Conservation (phyloP, 129 eudicot genomes). For the Flaveria linearis region DNA sequence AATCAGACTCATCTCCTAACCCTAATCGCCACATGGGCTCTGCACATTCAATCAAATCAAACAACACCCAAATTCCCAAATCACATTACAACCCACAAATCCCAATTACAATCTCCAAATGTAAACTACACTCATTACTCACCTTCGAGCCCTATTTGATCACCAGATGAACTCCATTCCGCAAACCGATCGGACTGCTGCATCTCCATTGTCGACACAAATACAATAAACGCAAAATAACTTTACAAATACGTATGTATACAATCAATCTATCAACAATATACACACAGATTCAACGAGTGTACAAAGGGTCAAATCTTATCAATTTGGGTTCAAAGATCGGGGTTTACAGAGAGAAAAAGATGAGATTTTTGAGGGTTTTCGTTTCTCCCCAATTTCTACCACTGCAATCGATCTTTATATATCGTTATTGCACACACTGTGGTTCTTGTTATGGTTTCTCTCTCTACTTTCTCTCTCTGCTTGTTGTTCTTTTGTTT, state of each 20-base stretch:
- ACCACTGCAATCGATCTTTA: conserved; percentile 27
- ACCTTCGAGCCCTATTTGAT: conserved; percentile 81
- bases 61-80: conserved; percentile 30
- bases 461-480: conserved; percentile 25
- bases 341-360: conserved; percentile 23
- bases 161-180: conserved; percentile 62
- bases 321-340: conserved; percentile 23
- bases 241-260: conserved; percentile 32
- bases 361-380: conserved; percentile 32
- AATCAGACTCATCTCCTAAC: conserved; percentile 54
- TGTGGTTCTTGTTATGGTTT: not conserved
- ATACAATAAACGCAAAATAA: conserved; percentile 35
- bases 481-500: not conserved
- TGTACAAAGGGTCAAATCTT: conserved; percentile 27
- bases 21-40: conserved; percentile 89
- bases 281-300: conserved; percentile 30
- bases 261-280: conserved; percentile 20
- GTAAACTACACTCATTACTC: conserved; percentile 21
- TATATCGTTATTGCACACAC: conserved; percentile 5
- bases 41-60: conserved; percentile 52
- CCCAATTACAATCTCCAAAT: conserved; percentile 14
- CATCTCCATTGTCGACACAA: conserved; percentile 52
- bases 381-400: not conserved
- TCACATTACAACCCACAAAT: conserved; percentile 15
- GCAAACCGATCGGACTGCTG: conserved; percentile 62